Base-by-base conservation (phyloP, 2,329 filamentous ascomycete genomes). In the Corinectria fuckeliana region DNA sequence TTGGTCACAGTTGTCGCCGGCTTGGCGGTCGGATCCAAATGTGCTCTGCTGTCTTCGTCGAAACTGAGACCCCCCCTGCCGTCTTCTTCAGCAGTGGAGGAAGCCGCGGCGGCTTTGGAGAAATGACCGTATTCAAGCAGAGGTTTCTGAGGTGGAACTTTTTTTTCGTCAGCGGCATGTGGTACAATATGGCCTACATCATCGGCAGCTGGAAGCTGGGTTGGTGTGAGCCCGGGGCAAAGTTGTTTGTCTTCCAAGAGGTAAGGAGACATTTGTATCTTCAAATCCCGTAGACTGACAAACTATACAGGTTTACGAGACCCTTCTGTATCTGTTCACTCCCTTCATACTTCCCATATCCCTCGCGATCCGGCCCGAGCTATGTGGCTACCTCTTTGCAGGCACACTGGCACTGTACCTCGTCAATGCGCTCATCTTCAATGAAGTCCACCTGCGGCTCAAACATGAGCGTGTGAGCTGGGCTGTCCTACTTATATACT, bases 111-210 rank as follows among this genome's bases (percentile, higher is more conserved):
- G 56, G 60, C 3, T 56, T 56, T 20, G 60, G 60, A 8, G 60
- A 62, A 28, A 60, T 62, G 56, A 56, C 56, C 13, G 39, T 62
- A 21, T 60, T 56, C 32, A 60, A 62, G 21, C 56, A 62, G 26
- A 42, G 56, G 11, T 62, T 62, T 7, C 34, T 50, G 26, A 52
- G 60, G 3, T 62, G 60, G 60, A 56, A 62, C 32, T 60, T 62
- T 21, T 62, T 62, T 16, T 62, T 62, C 16, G 44, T 60, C 7
- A 56, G 50, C 7, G 48, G 60, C 3, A 25, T 62, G 14, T 62
- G 56, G 51, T 53, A 56, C 11, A 60, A 62, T 6, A 34, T 53
- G 42, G 32, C 45, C 23, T 60, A 60, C n/a, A 23, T 62, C 6
- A 21, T 60, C 4, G 32, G 28, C 6, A 62, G 60, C 11, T 62